phyloP scores from a whole-genome alignment of 371 early-diverging fungal species.

The Saksenaea vasiformis region DNA sequence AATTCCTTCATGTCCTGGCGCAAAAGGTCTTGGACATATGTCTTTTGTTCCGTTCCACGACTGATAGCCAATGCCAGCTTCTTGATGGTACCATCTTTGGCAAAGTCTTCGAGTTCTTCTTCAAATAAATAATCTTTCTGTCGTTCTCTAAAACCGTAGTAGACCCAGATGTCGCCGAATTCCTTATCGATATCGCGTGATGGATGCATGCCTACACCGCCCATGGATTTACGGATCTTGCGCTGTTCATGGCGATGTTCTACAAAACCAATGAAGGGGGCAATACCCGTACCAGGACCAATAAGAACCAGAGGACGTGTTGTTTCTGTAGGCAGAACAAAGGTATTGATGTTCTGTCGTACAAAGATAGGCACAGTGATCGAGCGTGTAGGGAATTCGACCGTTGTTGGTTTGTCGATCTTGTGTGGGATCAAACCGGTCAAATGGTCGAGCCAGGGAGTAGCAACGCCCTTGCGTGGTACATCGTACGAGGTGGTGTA shows the following conservation, averaged over 20 bases:
- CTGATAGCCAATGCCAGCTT: conserved; percentile 63
- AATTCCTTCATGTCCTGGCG: conserved; percentile 50
- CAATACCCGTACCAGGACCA: conserved; percentile 90
- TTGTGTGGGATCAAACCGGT: conserved; percentile 42
- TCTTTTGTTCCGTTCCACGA: conserved; percentile 52
- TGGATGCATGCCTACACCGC: conserved; percentile 41
- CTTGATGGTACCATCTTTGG: conserved; percentile 55
- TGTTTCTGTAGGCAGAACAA: conserved; percentile 61
- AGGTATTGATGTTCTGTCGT: conserved; percentile 51
- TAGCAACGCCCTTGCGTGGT: conserved; percentile 75
- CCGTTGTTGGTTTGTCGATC: conserved; percentile 10
- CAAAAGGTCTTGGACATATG: conserved; percentile 88
- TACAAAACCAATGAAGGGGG: conserved; percentile 87
- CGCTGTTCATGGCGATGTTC: conserved; percentile 60
- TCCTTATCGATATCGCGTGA: conserved; percentile 25
- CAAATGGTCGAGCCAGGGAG: conserved; percentile 77
- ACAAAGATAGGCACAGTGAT: conserved; percentile 56
- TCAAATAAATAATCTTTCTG: conserved; percentile 69
- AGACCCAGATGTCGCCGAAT: conserved; percentile 61
- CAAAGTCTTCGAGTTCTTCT: conserved; percentile 52
- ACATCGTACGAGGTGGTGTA: conserved; percentile 54
- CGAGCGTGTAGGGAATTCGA: conserved; percentile 21
- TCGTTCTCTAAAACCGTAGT: conserved; percentile 76
- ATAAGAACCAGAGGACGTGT: conserved; percentile 71
- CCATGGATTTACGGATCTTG: conserved; percentile 38